Percentiles rank a stretch among this genome's conserved stretches.
Conservation (phyloP, 2,329 filamentous ascomycete genomes). For the Tolypocladium tropicale region DNA sequence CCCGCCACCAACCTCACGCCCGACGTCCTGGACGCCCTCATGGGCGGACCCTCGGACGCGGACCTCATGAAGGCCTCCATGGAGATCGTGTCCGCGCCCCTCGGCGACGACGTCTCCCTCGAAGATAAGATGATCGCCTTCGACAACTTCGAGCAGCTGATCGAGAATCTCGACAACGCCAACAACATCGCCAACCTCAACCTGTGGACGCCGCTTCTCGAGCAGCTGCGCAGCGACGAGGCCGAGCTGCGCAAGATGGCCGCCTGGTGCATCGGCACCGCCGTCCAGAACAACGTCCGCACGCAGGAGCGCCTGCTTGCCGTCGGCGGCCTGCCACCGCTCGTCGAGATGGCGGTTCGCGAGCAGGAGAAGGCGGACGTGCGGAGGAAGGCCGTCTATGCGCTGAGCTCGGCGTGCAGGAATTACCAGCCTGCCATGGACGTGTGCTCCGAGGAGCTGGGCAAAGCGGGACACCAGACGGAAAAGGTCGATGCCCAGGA, state of each 20-base stretch:
- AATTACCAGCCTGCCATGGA: constrained; percentile 85
- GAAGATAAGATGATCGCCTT: constrained; percentile 76
- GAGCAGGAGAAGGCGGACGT: constrained; percentile 52
- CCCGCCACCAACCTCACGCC: constrained; percentile 45
- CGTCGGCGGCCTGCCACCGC: constrained; percentile 56
- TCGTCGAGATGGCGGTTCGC: constrained; percentile 55
- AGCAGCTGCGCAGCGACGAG: constrained; percentile 57
- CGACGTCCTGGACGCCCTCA: constrained; percentile 62
- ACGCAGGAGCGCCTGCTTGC: constrained; percentile 62
- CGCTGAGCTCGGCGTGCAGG: constrained; percentile 72
- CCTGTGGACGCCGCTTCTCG: constrained; percentile 73
- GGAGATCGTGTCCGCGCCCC: constrained; percentile 55
- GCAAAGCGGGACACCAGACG: constrained; percentile 42
- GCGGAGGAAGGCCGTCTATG: constrained; percentile 80
- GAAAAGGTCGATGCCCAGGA: constrained; percentile 66
- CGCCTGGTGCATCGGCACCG: constrained; percentile 89
- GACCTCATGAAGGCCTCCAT: constrained; percentile 86
- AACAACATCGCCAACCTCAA: constrained; percentile 77
- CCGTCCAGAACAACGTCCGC: constrained; percentile 89
- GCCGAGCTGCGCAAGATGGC: constrained; percentile 70
- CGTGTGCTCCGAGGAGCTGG: constrained; percentile 51
- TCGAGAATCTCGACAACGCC: constrained; percentile 90
- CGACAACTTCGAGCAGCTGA: constrained; percentile 89
- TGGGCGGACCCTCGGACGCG: constrained; percentile 79
- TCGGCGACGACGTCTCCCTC: constrained; percentile 53